These are phyloP conservation scores for Theileria orientalis DNA, from an alignment of 169 alveolate species.

Conservation along the genomic window DNA sequence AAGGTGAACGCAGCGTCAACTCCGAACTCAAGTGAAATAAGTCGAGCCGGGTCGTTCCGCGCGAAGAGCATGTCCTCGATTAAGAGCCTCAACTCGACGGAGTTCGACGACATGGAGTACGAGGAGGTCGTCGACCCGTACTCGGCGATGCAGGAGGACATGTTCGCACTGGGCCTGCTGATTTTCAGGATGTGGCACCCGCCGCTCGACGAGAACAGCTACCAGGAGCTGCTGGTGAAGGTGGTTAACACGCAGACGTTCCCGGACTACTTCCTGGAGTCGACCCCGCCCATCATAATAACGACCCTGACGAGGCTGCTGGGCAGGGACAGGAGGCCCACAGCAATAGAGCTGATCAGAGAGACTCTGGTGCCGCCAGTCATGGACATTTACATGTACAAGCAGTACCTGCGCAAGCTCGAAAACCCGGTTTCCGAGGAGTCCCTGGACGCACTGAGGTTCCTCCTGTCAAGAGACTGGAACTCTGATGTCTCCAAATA, in stretches of 20 bases:
- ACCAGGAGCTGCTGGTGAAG: slow-evolving; percentile 24
- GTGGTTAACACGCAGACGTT: slow-evolving; percentile 24
- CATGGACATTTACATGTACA: slow-evolving; percentile 57
- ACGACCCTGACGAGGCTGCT: slow-evolving; percentile 51
- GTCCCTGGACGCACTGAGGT: slow-evolving; percentile 48
- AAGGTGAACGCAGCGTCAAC: neutral
- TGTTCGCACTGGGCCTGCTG: slow-evolving; percentile 58
- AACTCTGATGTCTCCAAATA: slow-evolving; percentile 32
- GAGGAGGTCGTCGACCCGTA: neutral
- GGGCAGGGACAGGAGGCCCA: slow-evolving; percentile 54
- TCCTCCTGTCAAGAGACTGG: slow-evolving; percentile 43
- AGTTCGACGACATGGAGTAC: neutral
- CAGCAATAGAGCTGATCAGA: slow-evolving; percentile 57
- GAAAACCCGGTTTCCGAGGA: slow-evolving; percentile 61
- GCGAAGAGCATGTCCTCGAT: neutral
- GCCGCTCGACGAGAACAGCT: slow-evolving; percentile 41
- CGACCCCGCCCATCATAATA: slow-evolving; percentile 50
- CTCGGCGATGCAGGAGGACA: slow-evolving; percentile 60
- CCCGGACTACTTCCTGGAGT: slow-evolving; percentile 53
- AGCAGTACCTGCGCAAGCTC: slow-evolving; percentile 53
- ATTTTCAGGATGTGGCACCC: slow-evolving; percentile 68
- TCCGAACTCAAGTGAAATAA: neutral
- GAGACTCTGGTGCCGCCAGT: slow-evolving; percentile 68
- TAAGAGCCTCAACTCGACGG: neutral
- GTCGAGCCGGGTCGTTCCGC: neutral